Percentiles rank a stretch among this genome's conserved stretches.
phyloP scores from a whole-genome alignment of 371 early-diverging fungal species.

The Encephalitozoon intestinalis region DNA sequence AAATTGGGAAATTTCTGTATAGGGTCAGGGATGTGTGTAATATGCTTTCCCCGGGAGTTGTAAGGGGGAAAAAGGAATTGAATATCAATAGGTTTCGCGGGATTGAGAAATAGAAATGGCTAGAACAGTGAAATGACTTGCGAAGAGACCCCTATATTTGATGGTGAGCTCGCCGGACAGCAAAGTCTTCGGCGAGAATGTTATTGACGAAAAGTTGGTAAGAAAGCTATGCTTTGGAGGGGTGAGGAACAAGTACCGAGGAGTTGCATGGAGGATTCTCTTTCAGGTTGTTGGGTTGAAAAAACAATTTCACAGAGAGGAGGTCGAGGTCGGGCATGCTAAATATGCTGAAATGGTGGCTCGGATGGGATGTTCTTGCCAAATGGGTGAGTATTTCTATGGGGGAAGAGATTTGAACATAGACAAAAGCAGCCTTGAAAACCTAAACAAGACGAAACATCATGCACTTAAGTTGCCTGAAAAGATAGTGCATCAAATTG shows the following conservation, averaged over 20 bases:
- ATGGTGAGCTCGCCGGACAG: neutral
- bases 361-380: neutral
- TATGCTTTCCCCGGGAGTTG: slow-evolving; percentile 17
- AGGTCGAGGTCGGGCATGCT: neutral
- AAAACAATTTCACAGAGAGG: neutral
- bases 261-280: slow-evolving; percentile 24
- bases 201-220: slow-evolving; percentile 8
- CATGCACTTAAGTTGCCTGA: neutral
- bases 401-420: neutral
- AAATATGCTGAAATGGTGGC: neutral
- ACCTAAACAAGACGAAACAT: neutral
- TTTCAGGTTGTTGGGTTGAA: slow-evolving; percentile 3
- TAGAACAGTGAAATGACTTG: neutral
- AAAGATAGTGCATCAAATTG: slow-evolving; percentile 45
- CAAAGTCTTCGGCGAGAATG: neutral
- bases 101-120: slow-evolving; percentile 14
- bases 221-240: slow-evolving; percentile 34
- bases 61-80: slow-evolving; percentile 23
- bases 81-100: slow-evolving; percentile 15
- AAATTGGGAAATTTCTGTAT: slow-evolving; percentile 15
- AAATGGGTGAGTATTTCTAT: neutral
- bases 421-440: neutral
- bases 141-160: slow-evolving; percentile 17
- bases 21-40: slow-evolving; percentile 32
- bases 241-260: neutral